Evolutionary conservation across 2,329 filamentous ascomycete species (phyloP), one percentile per base, ranked within the genome.

Genomic region (Paecilomyces niveus): DNA sequence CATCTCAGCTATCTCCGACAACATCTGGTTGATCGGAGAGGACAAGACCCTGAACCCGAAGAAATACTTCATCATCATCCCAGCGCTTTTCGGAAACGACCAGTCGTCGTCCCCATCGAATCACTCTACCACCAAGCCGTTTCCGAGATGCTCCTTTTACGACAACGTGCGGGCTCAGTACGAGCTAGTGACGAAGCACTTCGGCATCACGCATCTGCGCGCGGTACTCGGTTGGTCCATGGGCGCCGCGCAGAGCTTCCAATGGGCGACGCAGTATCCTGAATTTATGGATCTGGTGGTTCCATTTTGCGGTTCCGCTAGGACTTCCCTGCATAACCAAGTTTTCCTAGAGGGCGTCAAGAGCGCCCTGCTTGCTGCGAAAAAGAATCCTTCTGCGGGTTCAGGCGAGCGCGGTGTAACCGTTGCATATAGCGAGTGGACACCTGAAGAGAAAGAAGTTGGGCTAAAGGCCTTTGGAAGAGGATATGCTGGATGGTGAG

Each of bases 401-500:
- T 72, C 80, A 53, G 74, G 77, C 10, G 72, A 76, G n/a, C 76
- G 76, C 29, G 79, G 79, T 29, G 59, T 77, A 0, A 68, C 77
- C 5, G 67, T 69, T 1, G 71, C 76, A 49, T 72, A 78, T 60
- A 70, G 77, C 11, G 66, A 70, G 0, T 88, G 85, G 81, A 80
- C 76, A 2, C 72, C 74, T 0, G 77, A 83, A 55, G 81, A 87
- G 62, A 81, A 70, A 54, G 75, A 78, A 15, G 74, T 78, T 21
- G 86, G 84, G 0, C 68, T 93, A 49, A 91, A 87, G 66, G 89
- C 89, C 0, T 83, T 93, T 58, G 88, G 83, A 0, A 80, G 88
- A 52, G 89, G 86, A 0, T 94, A 94, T 72, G 89, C 89, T 1
- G 89, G 89, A 0, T 94, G 84, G 78, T 76, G 63, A 66, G 73